Conservation (phyloP, 805 yeast genomes). For the Clavispora phyllophila region DNA sequence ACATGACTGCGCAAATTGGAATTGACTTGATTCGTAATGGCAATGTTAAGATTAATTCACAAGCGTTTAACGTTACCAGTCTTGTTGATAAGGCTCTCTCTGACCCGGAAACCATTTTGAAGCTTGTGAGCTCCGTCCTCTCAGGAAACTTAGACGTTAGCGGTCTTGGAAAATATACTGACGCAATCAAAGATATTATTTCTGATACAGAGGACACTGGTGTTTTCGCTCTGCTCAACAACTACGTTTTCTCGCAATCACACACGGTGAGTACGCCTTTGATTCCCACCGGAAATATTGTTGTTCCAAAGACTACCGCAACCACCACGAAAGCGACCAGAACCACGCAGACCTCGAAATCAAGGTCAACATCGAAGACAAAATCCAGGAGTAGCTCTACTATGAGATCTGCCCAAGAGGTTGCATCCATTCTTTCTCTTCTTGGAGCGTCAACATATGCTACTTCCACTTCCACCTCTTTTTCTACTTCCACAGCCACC, state of each 20-base stretch:
- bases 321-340: background rate
- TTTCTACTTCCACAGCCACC: background rate
- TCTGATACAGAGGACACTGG: slow-evolving; percentile 32
- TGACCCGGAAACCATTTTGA: slow-evolving; percentile 19
- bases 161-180: slow-evolving; percentile 22
- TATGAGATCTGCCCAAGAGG: slow-evolving; percentile 7
- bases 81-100: slow-evolving; percentile 21
- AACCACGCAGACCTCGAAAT: background rate
- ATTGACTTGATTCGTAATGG: slow-evolving; percentile 24
- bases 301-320: slow-evolving; percentile 10
- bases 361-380: background rate
- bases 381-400: background rate
- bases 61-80: slow-evolving; percentile 23
- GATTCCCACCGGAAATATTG: slow-evolving; percentile 13
- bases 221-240: slow-evolving; percentile 33
- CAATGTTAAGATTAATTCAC: slow-evolving; percentile 19
- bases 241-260: slow-evolving; percentile 25
- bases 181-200: slow-evolving; percentile 27
- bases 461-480: slow-evolving; percentile 1
- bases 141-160: slow-evolving; percentile 17
- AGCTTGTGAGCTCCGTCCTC: slow-evolving; percentile 19
- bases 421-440: slow-evolving; percentile 11
- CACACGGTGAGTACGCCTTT: slow-evolving; percentile 15
- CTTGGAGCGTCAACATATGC: slow-evolving; percentile 5
- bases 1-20: slow-evolving; percentile 31